Base-by-base conservation (phyloP, 2,329 filamentous ascomycete species). In the Aphanoascus verrucosus region DNA sequence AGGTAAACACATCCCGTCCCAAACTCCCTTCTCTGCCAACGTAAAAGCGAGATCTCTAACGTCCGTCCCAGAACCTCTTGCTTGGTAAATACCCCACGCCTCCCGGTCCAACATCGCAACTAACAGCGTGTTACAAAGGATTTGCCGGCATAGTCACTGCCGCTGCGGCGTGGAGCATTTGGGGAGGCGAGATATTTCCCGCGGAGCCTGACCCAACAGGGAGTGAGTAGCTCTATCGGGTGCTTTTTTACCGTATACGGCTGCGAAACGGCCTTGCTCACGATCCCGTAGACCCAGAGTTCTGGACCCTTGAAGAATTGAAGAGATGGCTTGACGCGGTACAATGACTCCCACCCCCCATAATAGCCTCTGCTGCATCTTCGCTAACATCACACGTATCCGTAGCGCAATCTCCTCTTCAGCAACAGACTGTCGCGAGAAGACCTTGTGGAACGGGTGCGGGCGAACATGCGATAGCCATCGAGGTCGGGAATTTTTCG, bases 121-220 rank as follows among this genome's bases (percentile, higher is more conserved):
- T 55, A 57, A 56, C 52, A 46, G 47, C 37, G 1, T 9, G 1
- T 6, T 43, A 15, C 53, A 72, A 51, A 83, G 87, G 83, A 15
- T 96, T 96, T 65, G 83, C 85, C 3, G 87, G 86, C 8, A 77
- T 94, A 50, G 79, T 96, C 12, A 86, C 86, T 5, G 88, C 86
- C 1, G 88, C 85, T 1, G 85, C 88, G 14, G 82, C 81, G 41
- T 95, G 86, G 84, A 79, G 81, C 15, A 91, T 96, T 62, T 94
- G 86, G 83, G 88, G 88, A 54, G 78, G 81, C 51, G 88, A 91
- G 58, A 79, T 96, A 63, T 94, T 96, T 63, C 90, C 90, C 0
- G 69, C 79, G 2, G 74, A 82, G 59, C 56, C 75, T 46, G 89
- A 95, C 65, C 88, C 90, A n/a, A 86, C 74, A 28, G 89, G 89